These are phyloP conservation scores for Septoria linicola DNA, from an alignment of 2,329 filamentous ascomycete species.

Conservation along the genomic window DNA sequence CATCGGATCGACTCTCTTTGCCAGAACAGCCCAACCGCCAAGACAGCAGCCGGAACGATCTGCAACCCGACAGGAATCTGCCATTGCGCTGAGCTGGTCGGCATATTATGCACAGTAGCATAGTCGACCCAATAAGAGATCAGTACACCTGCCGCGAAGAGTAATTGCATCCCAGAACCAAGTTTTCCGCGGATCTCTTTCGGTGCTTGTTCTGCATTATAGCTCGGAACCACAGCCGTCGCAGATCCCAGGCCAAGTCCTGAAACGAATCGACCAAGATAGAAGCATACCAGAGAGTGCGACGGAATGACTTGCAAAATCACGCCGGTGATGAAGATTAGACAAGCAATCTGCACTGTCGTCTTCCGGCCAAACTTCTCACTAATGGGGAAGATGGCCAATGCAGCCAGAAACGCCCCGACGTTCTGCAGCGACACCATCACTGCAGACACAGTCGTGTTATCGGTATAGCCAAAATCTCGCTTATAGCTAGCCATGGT, in stretches of 20 bases:
- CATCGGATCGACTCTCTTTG: constrained; percentile 53
- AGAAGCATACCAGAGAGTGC: constrained; percentile 47
- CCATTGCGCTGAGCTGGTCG: constrained; percentile 49
- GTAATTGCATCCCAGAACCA: constrained; percentile 54
- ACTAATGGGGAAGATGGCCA: constrained; percentile 51
- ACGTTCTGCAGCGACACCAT: constrained; percentile 54
- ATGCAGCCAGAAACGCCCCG: constrained; percentile 54
- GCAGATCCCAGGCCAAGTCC: constrained; percentile 52
- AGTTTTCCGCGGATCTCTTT: constrained; percentile 51
- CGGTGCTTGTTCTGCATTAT: constrained; percentile 44
- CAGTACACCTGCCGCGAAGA: constrained; percentile 52
- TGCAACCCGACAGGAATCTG: constrained; percentile 58
- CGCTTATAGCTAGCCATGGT: constrained; percentile 31
- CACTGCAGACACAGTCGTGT: constrained; percentile 39
- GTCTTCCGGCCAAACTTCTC: constrained; percentile 48
- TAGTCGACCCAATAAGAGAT: constrained; percentile 57
- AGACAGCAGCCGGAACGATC: constrained; percentile 49
- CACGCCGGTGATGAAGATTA: constrained; percentile 43
- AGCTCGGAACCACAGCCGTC: constrained; percentile 45
- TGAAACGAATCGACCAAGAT: constrained; percentile 49
- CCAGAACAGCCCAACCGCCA: constrained; percentile 52
- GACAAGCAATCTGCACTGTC: constrained; percentile 48
- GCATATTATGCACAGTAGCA: constrained; percentile 41
- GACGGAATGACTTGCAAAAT: constrained; percentile 51
- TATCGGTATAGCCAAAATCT: constrained; percentile 32